These are phyloP conservation scores for Albizia julibrissin DNA, from an alignment of 306 rosid genomes.

Conservation along the genomic window DNA sequence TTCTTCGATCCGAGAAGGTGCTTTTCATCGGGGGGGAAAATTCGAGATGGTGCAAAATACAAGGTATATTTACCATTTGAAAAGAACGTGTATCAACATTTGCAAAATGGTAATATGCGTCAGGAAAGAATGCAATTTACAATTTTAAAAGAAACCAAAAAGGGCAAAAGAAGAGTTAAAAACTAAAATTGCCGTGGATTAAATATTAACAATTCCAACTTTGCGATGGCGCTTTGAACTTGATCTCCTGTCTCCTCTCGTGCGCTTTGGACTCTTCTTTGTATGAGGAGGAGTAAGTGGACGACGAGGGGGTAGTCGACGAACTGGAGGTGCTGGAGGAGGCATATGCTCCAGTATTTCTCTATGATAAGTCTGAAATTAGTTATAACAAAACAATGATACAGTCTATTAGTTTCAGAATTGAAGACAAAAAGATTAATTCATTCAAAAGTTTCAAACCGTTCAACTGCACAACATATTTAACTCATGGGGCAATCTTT, in stretches of 20 bases:
- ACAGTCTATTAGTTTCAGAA: conserved; percentile 13
- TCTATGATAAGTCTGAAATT: conserved; percentile 75
- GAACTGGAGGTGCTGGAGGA: conserved; percentile 50
- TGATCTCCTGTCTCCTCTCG: conserved; percentile 58
- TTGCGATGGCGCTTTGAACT: conserved; percentile 70
- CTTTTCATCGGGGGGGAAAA: too few relatives aligned
- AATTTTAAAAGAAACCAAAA: conserved; percentile 38
- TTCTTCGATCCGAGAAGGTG: conserved; percentile 4
- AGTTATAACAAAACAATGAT: conserved; percentile 24
- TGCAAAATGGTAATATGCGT: conserved; percentile 43
- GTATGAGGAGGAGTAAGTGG: not conserved
- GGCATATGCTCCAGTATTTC: conserved; percentile 83
- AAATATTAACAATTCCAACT: conserved; percentile 49
- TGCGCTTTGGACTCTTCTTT: conserved; percentile 59
- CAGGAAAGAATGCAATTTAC: conserved; percentile 52
- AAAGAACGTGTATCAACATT: conserved; percentile 54
- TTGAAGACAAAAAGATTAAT: not conserved
- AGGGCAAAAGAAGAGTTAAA: conserved; percentile 1
- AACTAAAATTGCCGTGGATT: conserved; percentile 46
- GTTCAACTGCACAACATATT: not conserved
- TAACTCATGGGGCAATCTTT: not conserved
- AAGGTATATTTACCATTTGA: conserved; percentile 46
- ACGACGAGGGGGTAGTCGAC: conserved; percentile 31
- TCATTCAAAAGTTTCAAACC: conserved; percentile 2
- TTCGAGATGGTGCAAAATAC: conserved; percentile 23